Base-by-base conservation (phyloP, 2,329 filamentous ascomycete genomes). In the Xylariales sp. region DNA sequence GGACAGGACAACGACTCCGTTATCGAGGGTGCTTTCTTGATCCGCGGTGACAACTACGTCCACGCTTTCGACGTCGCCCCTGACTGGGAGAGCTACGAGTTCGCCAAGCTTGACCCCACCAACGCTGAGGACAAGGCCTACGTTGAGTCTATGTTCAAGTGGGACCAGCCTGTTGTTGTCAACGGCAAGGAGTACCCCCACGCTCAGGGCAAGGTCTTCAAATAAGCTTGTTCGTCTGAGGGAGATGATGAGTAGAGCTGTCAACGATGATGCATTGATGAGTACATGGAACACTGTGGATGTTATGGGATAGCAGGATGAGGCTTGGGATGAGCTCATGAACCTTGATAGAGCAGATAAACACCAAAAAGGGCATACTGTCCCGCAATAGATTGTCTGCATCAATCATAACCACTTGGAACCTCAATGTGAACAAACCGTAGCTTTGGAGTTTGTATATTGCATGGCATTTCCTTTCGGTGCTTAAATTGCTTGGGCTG, bases 131-230 rank as follows among this genome's bases (percentile, higher is more conserved):
- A 97, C 78, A 81, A 77, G 62, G 83, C 85, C 63, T 90, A 86
- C 63, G 74, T 98, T 60, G 81, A 93, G 61, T 81, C 85, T 63
- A 76, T 84, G 70, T 98, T 93, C 93, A 74, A 80, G 47, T 95
- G 89, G 87, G 93, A 97, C 67, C 85, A 88, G 74, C 82, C 86
- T 51, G 72, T 90, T 58, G 72, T 70, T 49, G 77, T 88, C 59
- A 69, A 85, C 59, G 91, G 85, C 74, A 96, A 97, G 85, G 78
- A 83, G 61, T 94, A 90, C 72, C 71, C 81, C 65, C 88, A 85
- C 74, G 85, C 85, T 61, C 84, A 88, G 59, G 93, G 93, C 65
- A 96, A 97, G 82, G 89, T 97, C 66, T 97, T 96, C 86, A 97
- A 97, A 80, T 97, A 95, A 79, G 28, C 37, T 28, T 27, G 33